These are phyloP conservation scores for Annulohypoxylon maeteangense DNA, from an alignment of 495 filamentous ascomycete species.

Conservation along the genomic window DNA sequence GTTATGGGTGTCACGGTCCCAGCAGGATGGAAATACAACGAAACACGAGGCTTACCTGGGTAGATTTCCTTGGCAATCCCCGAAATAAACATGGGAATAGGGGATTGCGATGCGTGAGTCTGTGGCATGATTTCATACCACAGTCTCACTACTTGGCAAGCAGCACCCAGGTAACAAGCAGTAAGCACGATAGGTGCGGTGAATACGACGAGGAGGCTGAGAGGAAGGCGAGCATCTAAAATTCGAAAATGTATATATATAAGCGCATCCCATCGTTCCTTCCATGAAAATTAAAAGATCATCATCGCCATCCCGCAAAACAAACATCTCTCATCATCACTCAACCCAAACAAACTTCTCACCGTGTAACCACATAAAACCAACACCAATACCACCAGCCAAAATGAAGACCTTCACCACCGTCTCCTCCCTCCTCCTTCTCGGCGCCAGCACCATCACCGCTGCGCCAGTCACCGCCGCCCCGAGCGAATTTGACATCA, in stretches of 20 bases:
- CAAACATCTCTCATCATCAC: neutral
- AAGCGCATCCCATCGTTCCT: neutral
- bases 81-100: slow-evolving; percentile 11
- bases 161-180: neutral
- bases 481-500: slow-evolving; percentile 31
- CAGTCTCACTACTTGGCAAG: slow-evolving; percentile 17
- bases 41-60: slow-evolving; percentile 12
- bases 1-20: neutral
- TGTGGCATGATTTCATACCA: slow-evolving; percentile 40
- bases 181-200: slow-evolving; percentile 16
- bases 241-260: slow-evolving; percentile 17
- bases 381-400: neutral
- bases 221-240: neutral
- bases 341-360: neutral
- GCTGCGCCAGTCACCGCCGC: slow-evolving; percentile 34
- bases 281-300: neutral
- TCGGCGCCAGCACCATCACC: slow-evolving; percentile 36
- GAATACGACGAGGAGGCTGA: slow-evolving; percentile 21
- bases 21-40: neutral
- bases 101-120: slow-evolving; percentile 14
- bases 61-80: slow-evolving; percentile 6
- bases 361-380: neutral
- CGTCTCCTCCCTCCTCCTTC: slow-evolving; percentile 39
- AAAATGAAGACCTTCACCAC: slow-evolving; percentile 44
- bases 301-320: neutral